phyloP scores from a whole-genome alignment of 805 yeast species.

The Candida sanyiensis region DNA sequence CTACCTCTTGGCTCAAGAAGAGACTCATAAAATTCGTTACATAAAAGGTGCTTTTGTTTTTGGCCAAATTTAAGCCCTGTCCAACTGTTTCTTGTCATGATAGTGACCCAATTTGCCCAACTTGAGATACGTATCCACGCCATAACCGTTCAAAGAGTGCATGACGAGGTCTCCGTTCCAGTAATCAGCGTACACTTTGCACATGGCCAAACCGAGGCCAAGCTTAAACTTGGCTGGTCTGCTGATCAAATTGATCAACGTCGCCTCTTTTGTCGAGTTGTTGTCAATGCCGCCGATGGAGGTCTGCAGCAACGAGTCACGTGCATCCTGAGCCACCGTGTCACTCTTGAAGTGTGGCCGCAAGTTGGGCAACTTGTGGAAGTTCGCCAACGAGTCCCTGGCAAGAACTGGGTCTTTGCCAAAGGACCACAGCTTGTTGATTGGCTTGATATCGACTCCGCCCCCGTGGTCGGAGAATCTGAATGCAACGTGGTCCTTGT shows the following conservation, averaged over 20 bases:
- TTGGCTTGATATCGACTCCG: conserved; percentile 59
- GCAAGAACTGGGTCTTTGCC: conserved; percentile 65
- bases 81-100: conserved; percentile 59
- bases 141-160: conserved; percentile 84
- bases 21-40: background rate
- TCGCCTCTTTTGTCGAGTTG: conserved; percentile 29
- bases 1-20: too few species aligned
- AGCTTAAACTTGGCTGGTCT: conserved; percentile 71
- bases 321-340: conserved; percentile 24
- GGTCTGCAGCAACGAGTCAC: conserved; percentile 31
- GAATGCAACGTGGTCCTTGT: conserved; percentile 62
- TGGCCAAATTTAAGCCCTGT: conserved; percentile 47
- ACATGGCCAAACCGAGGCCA: conserved; percentile 89
- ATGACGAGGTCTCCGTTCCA: conserved; percentile 91
- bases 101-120: conserved; percentile 73
- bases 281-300: conserved; percentile 36
- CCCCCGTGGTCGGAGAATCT: conserved; percentile 89
- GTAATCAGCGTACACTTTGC: conserved; percentile 88
- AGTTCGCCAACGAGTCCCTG: conserved; percentile 50
- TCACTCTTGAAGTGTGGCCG: conserved; percentile 6
- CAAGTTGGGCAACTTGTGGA: conserved; percentile 66
- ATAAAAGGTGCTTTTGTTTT: too few species aligned
- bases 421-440: conserved; percentile 78
- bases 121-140: conserved; percentile 80
- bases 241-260: conserved; percentile 58